These are phyloP conservation scores for Candida nanaspora DNA, from an alignment of 805 yeast species.

Conservation along the genomic window DNA sequence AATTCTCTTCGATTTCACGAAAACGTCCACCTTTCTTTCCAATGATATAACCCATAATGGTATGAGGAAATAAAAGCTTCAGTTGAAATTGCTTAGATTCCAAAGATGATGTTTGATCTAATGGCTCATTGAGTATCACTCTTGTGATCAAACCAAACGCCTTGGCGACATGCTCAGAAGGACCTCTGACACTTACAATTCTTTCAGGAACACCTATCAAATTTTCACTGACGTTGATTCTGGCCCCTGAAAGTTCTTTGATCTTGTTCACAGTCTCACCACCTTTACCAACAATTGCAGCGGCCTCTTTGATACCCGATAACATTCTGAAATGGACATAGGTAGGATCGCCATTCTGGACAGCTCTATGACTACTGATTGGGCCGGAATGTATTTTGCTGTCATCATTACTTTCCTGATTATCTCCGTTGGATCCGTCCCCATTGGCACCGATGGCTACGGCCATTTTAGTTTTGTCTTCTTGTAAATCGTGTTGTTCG, in stretches of 20 bases:
- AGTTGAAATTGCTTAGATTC: slow-evolving; percentile 49
- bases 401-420: slow-evolving; percentile 2
- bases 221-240: slow-evolving; percentile 68
- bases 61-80: slow-evolving; percentile 66
- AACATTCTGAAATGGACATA: slow-evolving; percentile 67
- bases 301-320: slow-evolving; percentile 70
- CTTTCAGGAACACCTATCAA: slow-evolving; percentile 66
- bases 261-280: slow-evolving; percentile 68
- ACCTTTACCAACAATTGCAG: slow-evolving; percentile 67
- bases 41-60: slow-evolving; percentile 71
- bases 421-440: slow-evolving; percentile 2
- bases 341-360: slow-evolving; percentile 43
- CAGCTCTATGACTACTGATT: slow-evolving; percentile 14
- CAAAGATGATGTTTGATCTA: slow-evolving; percentile 51
- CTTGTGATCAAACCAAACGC: slow-evolving; percentile 73
- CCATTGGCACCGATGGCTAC: slow-evolving; percentile 15
- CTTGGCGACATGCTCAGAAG: slow-evolving; percentile 71
- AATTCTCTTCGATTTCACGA: slow-evolving; percentile 73
- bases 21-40: slow-evolving; percentile 72
- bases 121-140: slow-evolving; percentile 59
- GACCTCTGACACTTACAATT: slow-evolving; percentile 65
- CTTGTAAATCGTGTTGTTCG: slow-evolving; percentile 33
- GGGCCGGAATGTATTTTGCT: slow-evolving; percentile 9
- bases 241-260: slow-evolving; percentile 54
- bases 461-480: slow-evolving; percentile 36